Base-by-base conservation (phyloP, 1,139 yeast species). In the Sugiyamaella neomexicana region DNA sequence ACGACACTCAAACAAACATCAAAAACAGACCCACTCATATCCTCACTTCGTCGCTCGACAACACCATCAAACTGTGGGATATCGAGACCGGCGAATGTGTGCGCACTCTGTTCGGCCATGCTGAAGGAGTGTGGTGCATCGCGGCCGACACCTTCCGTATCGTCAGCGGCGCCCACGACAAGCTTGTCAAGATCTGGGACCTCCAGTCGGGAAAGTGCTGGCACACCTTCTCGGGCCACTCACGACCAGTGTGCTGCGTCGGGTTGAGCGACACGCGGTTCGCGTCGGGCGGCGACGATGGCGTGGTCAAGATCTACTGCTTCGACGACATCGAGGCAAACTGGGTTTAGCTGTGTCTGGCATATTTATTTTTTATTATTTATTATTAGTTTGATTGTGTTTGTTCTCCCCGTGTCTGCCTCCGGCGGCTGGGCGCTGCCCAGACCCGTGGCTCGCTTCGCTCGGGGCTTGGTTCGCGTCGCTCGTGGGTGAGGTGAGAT, bases 121-220 rank as follows among this genome's bases (percentile, higher is more conserved):
- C 91, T 53, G 98, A 93, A 71, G 98, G 98, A 16, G 96, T 93
- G 16, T 91, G 98, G 97, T 89, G 93, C 41, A 86, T 93, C 57
- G 89, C 93, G 15, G 95, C 97, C 0, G 98, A 93, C 73, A 90
- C 93, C 43, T 93, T 93, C 76, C 79, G 99, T 61, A 87, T 93
- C 45, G 88, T 91, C 15, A 85, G 95, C 66, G 98, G 97, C 1
- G 93, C 97, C 1, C 97, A 91, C 67, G 98, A 93, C 72, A 80
- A 89, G 60, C 76, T 85, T 53, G 87, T 90, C 59, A 93, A 93
- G 71, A 89, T 93, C 5, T 93, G 98, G 98, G 99, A 93, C 69
- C 75, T 93, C 60, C 98, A 91, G 69, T 83, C 85, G 62, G 98
- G 99, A 15, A 85, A 86, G 66, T 89, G 97, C 70, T 82, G 91